Evolutionary conservation across 2,329 filamentous ascomycete genomes (phyloP).

Genomic region (Lachnellula willkommii): DNA sequence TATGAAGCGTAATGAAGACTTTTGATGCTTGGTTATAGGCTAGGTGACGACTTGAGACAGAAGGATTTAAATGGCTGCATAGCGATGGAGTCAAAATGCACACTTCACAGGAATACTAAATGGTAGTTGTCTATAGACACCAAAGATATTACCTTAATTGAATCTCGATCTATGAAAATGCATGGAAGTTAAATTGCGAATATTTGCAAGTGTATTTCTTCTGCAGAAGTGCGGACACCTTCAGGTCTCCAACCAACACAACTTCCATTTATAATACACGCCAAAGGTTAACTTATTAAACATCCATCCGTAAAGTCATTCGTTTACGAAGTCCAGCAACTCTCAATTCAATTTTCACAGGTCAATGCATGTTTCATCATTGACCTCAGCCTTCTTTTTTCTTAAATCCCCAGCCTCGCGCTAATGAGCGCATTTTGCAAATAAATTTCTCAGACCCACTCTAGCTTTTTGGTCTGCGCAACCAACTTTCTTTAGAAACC

Average conservation of each 20-base stretch:
- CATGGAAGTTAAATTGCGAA: not conserved
- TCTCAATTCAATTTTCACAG: no score
- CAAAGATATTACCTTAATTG: not conserved
- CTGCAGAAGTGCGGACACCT: not conserved
- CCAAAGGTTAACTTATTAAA: no score
- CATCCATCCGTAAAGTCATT: no score
- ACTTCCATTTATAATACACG: no score
- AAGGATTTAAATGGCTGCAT: conserved; percentile 11
- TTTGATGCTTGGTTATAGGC: not conserved
- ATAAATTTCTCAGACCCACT: conserved; percentile 13
- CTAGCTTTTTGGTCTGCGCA: not conserved
- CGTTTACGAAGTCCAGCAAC: no score
- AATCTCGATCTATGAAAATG: not conserved
- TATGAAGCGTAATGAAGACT: conserved; percentile 5
- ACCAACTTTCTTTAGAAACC: not conserved
- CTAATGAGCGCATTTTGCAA: conserved; percentile 10
- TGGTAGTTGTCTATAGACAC: not conserved
- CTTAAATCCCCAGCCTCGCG: conserved; percentile 13
- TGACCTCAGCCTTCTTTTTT: not conserved
- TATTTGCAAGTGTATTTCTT: not conserved
- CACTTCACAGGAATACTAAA: not conserved
- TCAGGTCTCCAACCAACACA: not conserved
- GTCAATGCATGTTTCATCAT: not conserved
- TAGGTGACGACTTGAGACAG: not conserved
- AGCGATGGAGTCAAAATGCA: conserved; percentile 20